phyloP scores from a whole-genome alignment of 257 asterid species.

The Nicotiana benthamiana region DNA sequence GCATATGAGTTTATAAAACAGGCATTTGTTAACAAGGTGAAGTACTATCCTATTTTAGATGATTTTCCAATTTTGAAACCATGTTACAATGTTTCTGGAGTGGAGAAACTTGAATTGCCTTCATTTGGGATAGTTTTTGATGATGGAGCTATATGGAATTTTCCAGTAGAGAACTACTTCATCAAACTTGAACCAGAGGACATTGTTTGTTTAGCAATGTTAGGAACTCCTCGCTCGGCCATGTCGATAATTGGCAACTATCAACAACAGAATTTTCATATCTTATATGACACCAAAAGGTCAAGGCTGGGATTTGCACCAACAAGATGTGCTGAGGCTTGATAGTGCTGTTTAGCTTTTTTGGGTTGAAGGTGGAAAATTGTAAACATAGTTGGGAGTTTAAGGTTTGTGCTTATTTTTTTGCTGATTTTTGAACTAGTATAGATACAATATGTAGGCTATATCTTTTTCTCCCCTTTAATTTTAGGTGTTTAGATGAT shows the following conservation, averaged over 20 bases:
- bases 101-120: slow-evolving; percentile 37
- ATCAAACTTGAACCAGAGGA: slow-evolving; percentile 68
- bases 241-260: slow-evolving; percentile 83
- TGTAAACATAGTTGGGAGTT: background rate
- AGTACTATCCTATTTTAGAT: slow-evolving; percentile 36
- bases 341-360: background rate
- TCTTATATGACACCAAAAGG: slow-evolving; percentile 54
- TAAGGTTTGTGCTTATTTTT: background rate
- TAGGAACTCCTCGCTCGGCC: slow-evolving; percentile 61
- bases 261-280: slow-evolving; percentile 88
- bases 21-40: slow-evolving; percentile 47
- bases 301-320: slow-evolving; percentile 89
- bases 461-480: background rate
- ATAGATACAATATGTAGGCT: background rate
- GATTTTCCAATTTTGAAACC: slow-evolving; percentile 70
- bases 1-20: slow-evolving; percentile 59
- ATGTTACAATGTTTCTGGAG: slow-evolving; percentile 76
- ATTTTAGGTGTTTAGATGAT: background rate
- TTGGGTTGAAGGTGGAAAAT: background rate
- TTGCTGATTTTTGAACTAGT: background rate
- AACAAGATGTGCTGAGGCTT: slow-evolving; percentile 56
- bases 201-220: slow-evolving; percentile 64
- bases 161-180: slow-evolving; percentile 76
- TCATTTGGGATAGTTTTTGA: slow-evolving; percentile 59
- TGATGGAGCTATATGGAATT: slow-evolving; percentile 83